Evolutionary conservation across 1,284 basidiomycete species (phyloP).

Genomic region (Ustanciosporium gigantosporum): DNA sequence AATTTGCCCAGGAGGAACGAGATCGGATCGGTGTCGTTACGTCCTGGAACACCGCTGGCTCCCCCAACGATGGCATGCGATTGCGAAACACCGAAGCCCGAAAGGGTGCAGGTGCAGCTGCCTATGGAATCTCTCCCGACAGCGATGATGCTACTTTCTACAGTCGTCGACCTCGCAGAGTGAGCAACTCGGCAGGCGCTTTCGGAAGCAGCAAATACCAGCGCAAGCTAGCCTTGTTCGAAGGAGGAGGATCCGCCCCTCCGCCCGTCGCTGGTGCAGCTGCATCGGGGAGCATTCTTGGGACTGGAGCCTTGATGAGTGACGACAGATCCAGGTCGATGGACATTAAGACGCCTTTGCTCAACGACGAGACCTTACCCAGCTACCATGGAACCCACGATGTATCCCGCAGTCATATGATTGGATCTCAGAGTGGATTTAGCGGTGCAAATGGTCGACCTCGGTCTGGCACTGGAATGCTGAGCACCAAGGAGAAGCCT

Average conservation of each 20-base stretch:
- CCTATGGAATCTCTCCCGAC: constrained; percentile 50
- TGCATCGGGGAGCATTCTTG: constrained; percentile 61
- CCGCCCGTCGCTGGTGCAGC: constrained; percentile 44
- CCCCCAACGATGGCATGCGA: constrained; percentile 23
- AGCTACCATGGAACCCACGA: constrained; percentile 53
- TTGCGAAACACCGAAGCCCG: constrained; percentile 13
- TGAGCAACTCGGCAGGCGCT: constrained; percentile 29
- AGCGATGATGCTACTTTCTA: constrained; percentile 58
- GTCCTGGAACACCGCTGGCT: constrained; percentile 13
- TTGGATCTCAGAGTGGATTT: constrained; percentile 15
- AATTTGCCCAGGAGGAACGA: constrained; percentile 54
- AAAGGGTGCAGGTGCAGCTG: constrained; percentile 15
- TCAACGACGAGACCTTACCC: constrained; percentile 59
- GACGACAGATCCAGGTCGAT: constrained; percentile 8
- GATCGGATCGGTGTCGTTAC: constrained; percentile 35
- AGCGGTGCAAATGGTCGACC: constrained; percentile 6
- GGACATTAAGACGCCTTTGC: constrained; percentile 60
- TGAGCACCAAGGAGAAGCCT: constrained; percentile 66
- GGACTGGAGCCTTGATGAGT: constrained; percentile 49
- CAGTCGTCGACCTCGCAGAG: constrained; percentile 51
- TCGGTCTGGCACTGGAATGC: constrained; percentile 24
- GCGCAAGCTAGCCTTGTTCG: constrained; percentile 89
- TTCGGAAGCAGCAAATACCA: constrained; percentile 63
- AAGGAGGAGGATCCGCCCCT: constrained; percentile 66
- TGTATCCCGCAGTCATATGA: constrained; percentile 9